phyloP scores from a whole-genome alignment of 1,284 basidiomycete species.

The Ganoderma boninense region DNA sequence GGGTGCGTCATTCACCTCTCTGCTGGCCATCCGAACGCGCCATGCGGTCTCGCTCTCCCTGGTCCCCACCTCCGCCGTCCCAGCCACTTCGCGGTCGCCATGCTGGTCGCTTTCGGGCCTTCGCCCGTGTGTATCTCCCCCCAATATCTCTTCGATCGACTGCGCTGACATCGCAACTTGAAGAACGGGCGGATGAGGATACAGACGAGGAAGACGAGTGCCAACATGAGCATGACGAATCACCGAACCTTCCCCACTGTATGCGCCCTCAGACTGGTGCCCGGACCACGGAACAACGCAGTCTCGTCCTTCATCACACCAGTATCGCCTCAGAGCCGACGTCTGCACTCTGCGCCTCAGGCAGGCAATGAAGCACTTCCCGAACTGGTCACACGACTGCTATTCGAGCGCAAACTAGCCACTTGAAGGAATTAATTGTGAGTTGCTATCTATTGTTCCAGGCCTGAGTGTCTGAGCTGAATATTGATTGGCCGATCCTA shows the following conservation, averaged over 20 bases:
- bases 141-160: background rate
- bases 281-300: background rate
- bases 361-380: background rate
- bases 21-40: background rate
- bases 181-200: background rate
- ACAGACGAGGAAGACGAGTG: background rate
- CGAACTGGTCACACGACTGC: background rate
- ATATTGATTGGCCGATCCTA: too few species aligned
- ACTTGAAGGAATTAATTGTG: background rate
- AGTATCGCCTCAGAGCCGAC: background rate
- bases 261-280: too few species aligned
- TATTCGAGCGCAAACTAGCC: too few species aligned
- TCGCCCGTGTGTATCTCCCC: background rate
- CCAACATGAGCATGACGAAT: too few species aligned
- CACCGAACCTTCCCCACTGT: too few species aligned
- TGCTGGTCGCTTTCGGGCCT: background rate
- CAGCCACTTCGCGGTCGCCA: background rate
- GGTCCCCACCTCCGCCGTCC: background rate
- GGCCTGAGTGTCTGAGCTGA: background rate
- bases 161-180: background rate
- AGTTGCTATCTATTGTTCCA: background rate
- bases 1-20: background rate
- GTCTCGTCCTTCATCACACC: background rate
- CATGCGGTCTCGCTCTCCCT: background rate
- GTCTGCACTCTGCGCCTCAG: background rate